Conservation (phyloP, 2,329 filamentous ascomycete genomes). For the Cordyceps cateniannulata region DNA sequence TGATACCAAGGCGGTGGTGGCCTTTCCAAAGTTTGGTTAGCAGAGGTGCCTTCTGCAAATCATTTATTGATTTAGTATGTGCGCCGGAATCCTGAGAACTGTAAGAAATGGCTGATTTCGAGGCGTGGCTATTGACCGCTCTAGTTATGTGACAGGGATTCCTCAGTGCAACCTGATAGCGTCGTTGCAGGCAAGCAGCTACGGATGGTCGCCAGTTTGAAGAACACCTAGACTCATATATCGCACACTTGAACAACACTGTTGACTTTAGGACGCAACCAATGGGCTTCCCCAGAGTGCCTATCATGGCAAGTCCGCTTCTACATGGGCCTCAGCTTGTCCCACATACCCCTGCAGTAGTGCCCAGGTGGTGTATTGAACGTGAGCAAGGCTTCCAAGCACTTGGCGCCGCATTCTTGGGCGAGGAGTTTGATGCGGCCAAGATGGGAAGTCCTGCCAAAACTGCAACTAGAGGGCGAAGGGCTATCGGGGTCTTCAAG, state of each 20-base stretch:
- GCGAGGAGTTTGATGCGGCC: neutral
- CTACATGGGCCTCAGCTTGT: neutral
- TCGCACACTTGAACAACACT: neutral
- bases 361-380: neutral
- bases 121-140: neutral
- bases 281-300: neutral
- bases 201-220: neutral
- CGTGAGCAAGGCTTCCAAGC: neutral
- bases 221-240: neutral
- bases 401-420: no score
- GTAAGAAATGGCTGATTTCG: neutral
- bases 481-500: neutral
- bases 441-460: neutral
- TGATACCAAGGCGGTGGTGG: neutral
- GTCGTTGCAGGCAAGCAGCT: neutral
- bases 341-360: slow-evolving; percentile 2
- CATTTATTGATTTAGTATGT: no score
- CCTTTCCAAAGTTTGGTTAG: neutral
- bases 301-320: neutral
- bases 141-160: no score
- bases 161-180: neutral
- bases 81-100: neutral
- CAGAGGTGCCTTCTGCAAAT: neutral
- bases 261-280: neutral
- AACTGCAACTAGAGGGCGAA: neutral